Evolutionary conservation across 2,329 filamentous ascomycete species (phyloP), one percentile per base, ranked within the genome.

Genomic region (Paraphoma chrysanthemicola): DNA sequence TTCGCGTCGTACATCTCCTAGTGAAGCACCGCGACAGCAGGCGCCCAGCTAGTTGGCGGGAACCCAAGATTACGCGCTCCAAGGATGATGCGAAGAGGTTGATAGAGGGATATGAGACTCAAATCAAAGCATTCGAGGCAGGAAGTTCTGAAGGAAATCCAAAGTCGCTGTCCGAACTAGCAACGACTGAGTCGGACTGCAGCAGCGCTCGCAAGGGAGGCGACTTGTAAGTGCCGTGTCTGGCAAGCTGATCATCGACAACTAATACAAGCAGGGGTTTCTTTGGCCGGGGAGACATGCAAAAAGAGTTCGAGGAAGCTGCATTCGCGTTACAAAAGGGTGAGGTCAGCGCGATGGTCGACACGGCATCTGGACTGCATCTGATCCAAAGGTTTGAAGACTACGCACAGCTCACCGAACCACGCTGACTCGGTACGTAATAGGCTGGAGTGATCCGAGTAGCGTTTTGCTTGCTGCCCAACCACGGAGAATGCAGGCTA

Each of bases 221-320:
- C 54, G 95, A 99, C 76, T 81, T 99, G 81, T 89, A 79, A 76
- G 86, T 84, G 41, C 9, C n/a, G 30, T 30, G 44, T 28, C 36
- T 47, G 33, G 16, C 14, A 36, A 14, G 39, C 10, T 11, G 18
- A 9, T 30, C 12, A 17, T 39, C 23, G 48, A 31, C 17, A 45
- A 51, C 51, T 51, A 44, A 59, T 49, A 44, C 51, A 16, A 46
- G 41, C 51, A 89, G 87, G 62, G 95, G 95, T 17, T 97, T 93
- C 79, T 99, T 99, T 77, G 93, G 92, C 53, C 88, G 86, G 70
- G 92, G 93, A 29, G 94, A 98, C 72, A 99, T 99, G 95, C 95
- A 99, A 77, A 94, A 93, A 82, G 94, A 97, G 79, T 99, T 99
- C 73, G 95, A 99, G 80, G 92, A 97, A 54, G 93, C 93, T 4